Evolutionary conservation across 768 basidiomycete species (phyloP).

Genomic region (Lanmaoa pseudosensibilis): DNA sequence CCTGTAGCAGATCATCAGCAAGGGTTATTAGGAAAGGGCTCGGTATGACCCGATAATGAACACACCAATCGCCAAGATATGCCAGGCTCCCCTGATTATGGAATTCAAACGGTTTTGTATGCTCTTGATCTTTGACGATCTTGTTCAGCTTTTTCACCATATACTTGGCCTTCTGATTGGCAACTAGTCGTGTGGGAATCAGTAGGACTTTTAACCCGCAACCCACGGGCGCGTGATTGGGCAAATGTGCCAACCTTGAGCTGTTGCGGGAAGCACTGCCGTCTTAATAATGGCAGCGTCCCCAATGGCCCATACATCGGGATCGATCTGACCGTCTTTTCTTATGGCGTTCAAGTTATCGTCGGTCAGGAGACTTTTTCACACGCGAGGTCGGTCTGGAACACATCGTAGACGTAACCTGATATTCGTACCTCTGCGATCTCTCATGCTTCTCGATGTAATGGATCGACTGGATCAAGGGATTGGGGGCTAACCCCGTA

Average conservation of each 20-base stretch:
- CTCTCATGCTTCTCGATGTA: conserved; percentile 62
- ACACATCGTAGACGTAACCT: conserved; percentile 32
- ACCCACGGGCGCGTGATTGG: conserved; percentile 16
- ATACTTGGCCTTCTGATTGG: conserved; percentile 74
- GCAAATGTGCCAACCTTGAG: conserved; percentile 56
- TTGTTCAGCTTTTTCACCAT: conserved; percentile 65
- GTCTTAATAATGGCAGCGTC: conserved; percentile 67
- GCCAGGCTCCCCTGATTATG: conserved; percentile 74
- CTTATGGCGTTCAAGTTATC: conserved; percentile 61
- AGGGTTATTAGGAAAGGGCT: conserved; percentile 3
- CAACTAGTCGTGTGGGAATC: conserved; percentile 45
- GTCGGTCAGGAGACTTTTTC: conserved; percentile 47
- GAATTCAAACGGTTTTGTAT: conserved; percentile 62
- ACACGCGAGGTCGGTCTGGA: conserved; percentile 10
- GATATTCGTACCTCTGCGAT: conserved; percentile 45
- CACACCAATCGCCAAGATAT: conserved; percentile 75
- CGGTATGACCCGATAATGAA: conserved; percentile 5
- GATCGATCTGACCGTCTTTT: conserved; percentile 51
- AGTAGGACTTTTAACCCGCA: conserved; percentile 20
- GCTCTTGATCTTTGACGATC: conserved; percentile 49
- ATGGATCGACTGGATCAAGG: conserved; percentile 61
- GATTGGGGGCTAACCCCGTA: conserved; percentile 82
- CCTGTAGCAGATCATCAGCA: conserved; percentile 39
- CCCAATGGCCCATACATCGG: conserved; percentile 80
- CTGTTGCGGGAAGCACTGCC: conserved; percentile 73